phyloP scores from a whole-genome alignment of 495 filamentous ascomycete species.

The Aspergillus conjunctus region DNA sequence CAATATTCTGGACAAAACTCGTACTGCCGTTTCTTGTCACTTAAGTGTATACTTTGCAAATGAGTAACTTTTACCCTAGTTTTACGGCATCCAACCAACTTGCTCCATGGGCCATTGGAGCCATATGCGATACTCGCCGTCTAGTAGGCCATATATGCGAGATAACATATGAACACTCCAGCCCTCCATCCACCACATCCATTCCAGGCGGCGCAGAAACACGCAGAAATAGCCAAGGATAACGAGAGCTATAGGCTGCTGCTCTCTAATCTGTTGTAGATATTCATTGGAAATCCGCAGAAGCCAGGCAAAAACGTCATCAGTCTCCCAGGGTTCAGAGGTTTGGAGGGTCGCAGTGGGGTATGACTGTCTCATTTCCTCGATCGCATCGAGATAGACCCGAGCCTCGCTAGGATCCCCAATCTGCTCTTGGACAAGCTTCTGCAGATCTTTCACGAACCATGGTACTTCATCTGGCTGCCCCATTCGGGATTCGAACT shows the following conservation, averaged over 20 bases:
- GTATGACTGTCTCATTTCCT: slow-evolving; percentile 2
- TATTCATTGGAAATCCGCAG: slow-evolving; percentile 12
- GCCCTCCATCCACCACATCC: slow-evolving; percentile 41
- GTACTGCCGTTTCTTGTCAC: no score
- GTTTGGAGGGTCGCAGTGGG: not conserved
- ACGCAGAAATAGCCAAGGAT: slow-evolving; percentile 37
- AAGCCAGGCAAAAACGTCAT: slow-evolving; percentile 11
- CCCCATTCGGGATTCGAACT: not conserved
- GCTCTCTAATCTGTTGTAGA: slow-evolving; percentile 8
- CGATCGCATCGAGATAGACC: not conserved
- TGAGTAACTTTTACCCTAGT: not conserved
- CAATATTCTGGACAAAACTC: no score
- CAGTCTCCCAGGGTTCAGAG: not conserved
- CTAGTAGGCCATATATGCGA: slow-evolving; percentile 25
- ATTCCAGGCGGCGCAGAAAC: slow-evolving; percentile 28
- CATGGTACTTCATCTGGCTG: not conserved
- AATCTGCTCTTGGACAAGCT: slow-evolving; percentile 1
- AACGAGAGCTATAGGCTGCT: slow-evolving; percentile 30
- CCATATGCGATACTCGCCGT: slow-evolving; percentile 26
- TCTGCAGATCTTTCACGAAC: not conserved
- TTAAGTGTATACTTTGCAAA: not conserved
- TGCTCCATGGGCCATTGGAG: slow-evolving; percentile 30
- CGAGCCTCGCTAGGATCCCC: not conserved
- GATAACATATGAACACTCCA: slow-evolving; percentile 28
- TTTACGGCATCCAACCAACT: slow-evolving; percentile 11